Evolutionary conservation across 768 basidiomycete species (phyloP), one percentile per base, ranked within the genome.

Genomic region (Candolleomyces efflorescens): DNA sequence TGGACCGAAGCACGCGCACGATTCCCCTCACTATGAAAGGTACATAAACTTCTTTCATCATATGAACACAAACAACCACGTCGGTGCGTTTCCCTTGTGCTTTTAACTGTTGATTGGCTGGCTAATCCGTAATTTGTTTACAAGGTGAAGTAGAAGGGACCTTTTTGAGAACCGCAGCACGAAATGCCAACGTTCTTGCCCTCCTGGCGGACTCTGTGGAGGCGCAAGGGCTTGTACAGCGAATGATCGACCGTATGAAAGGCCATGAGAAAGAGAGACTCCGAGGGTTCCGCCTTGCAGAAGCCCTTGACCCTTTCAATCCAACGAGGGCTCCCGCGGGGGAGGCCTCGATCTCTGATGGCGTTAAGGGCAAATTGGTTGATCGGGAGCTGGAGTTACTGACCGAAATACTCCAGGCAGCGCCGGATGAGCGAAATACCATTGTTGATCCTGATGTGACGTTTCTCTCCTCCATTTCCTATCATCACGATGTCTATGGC

Each of bases 1-100:
- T 59, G 68, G 71, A 12, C 71, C 67, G 0, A 56, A 54, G 15
- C 71, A 72, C 60, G 60, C 64, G 26, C 69, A 65, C 20, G 47
- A 48, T 22, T 48, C 49, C 59, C 68, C 58, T 61, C 64, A 66
- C 10, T 75, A 69, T 45, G 66, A 76, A 49, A 59, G 66, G 20
- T 68, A 67, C 39, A 73, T 70, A 45, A 56, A 61, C 17, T 49
- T 64, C 3, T 51, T 71, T 4, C 68, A 68, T 44, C 46, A 57
- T 1, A 37, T 63, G 10, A 64, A 66, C 18, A 67, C 64, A 4
- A 70, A 73, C 51, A 48, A 52, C 2, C 63, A 61, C 23, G 10
- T 55, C 18, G 67, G 70, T 48, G n/a, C 15, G 47, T 18, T 27
- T 27, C 27, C 27, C 27, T 4, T 9, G 3, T 27, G 27, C 9